Conservation (phyloP, 306 rosid species). For the Vicia villosa region DNA sequence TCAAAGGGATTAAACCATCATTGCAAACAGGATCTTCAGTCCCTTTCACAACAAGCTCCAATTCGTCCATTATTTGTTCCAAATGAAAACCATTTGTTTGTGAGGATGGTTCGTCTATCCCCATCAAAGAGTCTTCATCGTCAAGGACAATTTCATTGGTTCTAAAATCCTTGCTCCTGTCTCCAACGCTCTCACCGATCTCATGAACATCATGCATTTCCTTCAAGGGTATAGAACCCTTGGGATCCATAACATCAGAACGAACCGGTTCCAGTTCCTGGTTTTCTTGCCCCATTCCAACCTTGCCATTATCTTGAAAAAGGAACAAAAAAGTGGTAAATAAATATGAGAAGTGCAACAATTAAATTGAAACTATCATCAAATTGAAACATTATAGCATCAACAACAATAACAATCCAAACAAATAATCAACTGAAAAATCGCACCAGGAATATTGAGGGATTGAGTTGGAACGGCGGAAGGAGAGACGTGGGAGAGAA, state of each 20-base stretch:
- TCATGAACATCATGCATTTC: conserved; percentile 31
- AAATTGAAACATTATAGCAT: not conserved
- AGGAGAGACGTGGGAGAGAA: conserved; percentile 40
- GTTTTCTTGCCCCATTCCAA: conserved; percentile 37
- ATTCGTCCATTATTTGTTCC: conserved; percentile 42
- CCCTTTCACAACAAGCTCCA: conserved; percentile 48
- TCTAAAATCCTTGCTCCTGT: conserved; percentile 16
- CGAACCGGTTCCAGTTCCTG: conserved; percentile 31
- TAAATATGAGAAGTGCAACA: conserved; percentile 4
- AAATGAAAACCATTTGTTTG: conserved; percentile 27
- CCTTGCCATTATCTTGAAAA: conserved; percentile 44
- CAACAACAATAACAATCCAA: not conserved
- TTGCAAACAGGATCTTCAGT: conserved; percentile 42
- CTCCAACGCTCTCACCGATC: conserved; percentile 35
- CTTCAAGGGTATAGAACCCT: conserved; percentile 2
- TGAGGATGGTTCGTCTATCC: conserved; percentile 30
- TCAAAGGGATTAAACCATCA: conserved; percentile 19
- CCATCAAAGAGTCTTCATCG: conserved; percentile 38
- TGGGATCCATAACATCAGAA: conserved; percentile 26
- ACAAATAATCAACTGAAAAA: not conserved
- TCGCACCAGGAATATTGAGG: conserved; percentile 37
- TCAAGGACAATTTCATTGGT: conserved; percentile 23
- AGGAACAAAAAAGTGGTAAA: conserved; percentile 3
- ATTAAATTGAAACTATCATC: conserved; percentile 3
- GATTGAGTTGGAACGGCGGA: conserved; percentile 32